Conservation (phyloP, 768 basidiomycete genomes). For the Lactarius deliciosus region DNA sequence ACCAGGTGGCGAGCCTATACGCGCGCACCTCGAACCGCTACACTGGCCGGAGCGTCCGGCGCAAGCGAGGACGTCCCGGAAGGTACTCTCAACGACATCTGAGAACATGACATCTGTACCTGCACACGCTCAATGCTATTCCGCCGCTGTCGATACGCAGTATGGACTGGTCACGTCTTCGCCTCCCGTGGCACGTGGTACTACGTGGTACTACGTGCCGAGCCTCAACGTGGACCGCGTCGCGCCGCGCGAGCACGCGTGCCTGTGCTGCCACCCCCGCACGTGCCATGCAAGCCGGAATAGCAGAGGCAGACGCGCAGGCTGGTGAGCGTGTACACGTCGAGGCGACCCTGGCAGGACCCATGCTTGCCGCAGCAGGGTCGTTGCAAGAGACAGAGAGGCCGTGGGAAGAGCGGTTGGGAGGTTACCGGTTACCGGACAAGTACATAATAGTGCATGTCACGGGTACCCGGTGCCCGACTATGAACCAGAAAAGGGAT, state of each 20-base stretch:
- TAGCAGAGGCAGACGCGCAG: no score
- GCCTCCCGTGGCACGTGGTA: no score
- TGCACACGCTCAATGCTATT: no score
- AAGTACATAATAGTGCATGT: background rate
- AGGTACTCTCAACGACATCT: background rate
- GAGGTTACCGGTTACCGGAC: background rate
- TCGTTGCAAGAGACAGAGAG: no score
- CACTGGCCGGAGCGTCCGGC: background rate
- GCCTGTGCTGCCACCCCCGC: slow-evolving; percentile 36
- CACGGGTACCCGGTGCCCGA: background rate
- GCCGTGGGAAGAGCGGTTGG: no score
- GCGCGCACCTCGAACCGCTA: slow-evolving; percentile 64
- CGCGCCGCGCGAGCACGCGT: background rate
- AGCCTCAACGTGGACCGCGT: slow-evolving; percentile 74
- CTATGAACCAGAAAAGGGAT: background rate
- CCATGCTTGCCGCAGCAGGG: no score
- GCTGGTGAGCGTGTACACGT: no score
- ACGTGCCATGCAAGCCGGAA: slow-evolving; percentile 64
- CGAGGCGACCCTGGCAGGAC: no score
- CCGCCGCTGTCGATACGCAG: no score
- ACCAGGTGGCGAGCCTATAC: slow-evolving; percentile 92
- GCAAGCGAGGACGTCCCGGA: background rate
- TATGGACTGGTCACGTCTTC: no score
- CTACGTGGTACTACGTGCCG: no score
- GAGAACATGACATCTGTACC: no score